Evolutionary conservation across 78 protist species (phyloP), one percentile per base, ranked within the genome.

Genomic region (Dictyostelium intermedium): DNA sequence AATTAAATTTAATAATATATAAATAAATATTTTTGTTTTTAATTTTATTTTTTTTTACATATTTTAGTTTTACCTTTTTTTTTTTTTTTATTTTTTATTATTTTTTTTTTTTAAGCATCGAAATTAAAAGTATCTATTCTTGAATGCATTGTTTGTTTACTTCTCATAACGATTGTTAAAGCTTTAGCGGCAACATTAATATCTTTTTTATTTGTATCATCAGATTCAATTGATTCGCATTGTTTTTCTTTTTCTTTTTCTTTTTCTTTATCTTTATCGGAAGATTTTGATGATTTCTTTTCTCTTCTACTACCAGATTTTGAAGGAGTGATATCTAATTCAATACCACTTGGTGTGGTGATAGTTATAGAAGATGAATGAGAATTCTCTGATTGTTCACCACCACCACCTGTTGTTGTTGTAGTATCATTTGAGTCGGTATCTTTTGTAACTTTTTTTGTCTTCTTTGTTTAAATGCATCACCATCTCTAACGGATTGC

Each of bases 401-500:
- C 7, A 18, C 25, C n/a, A n/a, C n/a, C n/a, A n/a, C n/a, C n/a
- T n/a, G n/a, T 32, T 11, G 20, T 50, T 4, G 25, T 53, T 3
- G 83, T 25, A 2, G 66, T 25, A 5, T 41, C 23, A 18, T 4
- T 32, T 41, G 82, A 23, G 8, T 78, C 83, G 2, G 37, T 70
- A 27, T 32, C 41, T 7, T 16, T 70, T 7, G 86, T 35, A 23
- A 11, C 77, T 39, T 82, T 82, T 39, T 43, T 74, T 74, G 84
- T 77, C 92, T 72, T 85, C 92, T 73, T 30, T 86, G 92, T 77
- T 76, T 86, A 32, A 86, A 86, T 5, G 92, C 92, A 32, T 86
- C 92, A 86, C 92, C 92, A 76, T 86, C 92, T 16, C 92, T 16
- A 14, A 86, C 92, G 0, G 92, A 56, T 77, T 86, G 92, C 53